Evolutionary conservation across 768 basidiomycete genomes (phyloP).

Genomic region (Hemileccinum rubropunctum): DNA sequence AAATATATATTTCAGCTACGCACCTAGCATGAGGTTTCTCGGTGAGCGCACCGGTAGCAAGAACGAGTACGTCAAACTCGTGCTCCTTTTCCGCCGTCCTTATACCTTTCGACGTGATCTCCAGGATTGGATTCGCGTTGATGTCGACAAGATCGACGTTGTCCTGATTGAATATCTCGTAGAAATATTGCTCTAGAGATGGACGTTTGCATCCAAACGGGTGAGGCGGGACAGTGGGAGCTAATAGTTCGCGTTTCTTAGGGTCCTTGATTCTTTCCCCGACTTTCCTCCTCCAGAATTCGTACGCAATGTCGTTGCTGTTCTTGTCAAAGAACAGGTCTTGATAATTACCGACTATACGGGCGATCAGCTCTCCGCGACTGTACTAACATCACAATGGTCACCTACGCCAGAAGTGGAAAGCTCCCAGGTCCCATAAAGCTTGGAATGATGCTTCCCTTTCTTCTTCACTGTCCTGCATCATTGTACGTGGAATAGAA

Average conservation of each 20-base stretch:
- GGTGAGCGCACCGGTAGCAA: slow-evolving; percentile 1
- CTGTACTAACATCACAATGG: too few relatives aligned
- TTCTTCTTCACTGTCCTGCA: slow-evolving; percentile 9
- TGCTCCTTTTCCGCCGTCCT: slow-evolving; percentile 7
- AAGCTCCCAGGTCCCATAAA: slow-evolving; percentile 9
- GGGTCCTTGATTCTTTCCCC: slow-evolving; percentile 1
- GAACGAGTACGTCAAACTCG: slow-evolving; percentile 10
- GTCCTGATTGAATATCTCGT: slow-evolving; percentile 9
- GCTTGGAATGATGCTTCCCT: slow-evolving; percentile 3
- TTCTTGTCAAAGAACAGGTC: slow-evolving; percentile 1
- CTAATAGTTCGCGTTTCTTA: not conserved
- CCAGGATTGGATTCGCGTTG: slow-evolving; percentile 5
- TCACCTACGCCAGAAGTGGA: slow-evolving; percentile 11
- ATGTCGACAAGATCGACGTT: slow-evolving; percentile 14
- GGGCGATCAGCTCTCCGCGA: too few relatives aligned
- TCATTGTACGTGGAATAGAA: slow-evolving; percentile 7
- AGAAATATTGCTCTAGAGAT: slow-evolving; percentile 7
- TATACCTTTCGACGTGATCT: slow-evolving; percentile 8
- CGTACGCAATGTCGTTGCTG: slow-evolving; percentile 1
- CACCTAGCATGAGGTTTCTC: too few relatives aligned
- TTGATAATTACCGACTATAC: slow-evolving; percentile 6
- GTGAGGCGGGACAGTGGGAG: slow-evolving; percentile 1
- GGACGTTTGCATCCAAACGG: slow-evolving; percentile 9
- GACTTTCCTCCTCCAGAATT: slow-evolving; percentile 13
- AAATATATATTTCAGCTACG: not conserved